A percentile compares a stretch with the other conserved stretches of the same genome.
Conservation (phyloP, 176 grass and related monocot species). For the Bothriochloa decipiens region DNA sequence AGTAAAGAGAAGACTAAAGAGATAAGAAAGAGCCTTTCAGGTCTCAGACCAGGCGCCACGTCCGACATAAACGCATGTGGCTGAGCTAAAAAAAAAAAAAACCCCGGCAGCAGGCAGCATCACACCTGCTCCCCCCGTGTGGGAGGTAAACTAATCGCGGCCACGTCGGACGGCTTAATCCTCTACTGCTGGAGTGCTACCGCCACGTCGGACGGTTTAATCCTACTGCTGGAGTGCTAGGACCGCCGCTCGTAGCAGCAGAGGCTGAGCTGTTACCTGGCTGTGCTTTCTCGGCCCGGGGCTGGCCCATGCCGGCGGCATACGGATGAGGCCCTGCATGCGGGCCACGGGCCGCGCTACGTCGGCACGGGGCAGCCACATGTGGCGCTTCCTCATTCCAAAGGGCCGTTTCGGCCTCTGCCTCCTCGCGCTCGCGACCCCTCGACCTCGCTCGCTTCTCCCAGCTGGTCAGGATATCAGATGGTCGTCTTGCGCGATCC, state of each 20-base stretch:
- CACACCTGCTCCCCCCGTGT: background rate
- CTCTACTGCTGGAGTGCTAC: background rate
- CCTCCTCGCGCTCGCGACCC: background rate
- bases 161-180: conserved; percentile 45
- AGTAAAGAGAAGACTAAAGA: background rate
- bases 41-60: conserved; percentile 13
- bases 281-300: conserved; percentile 1
- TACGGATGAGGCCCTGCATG: background rate
- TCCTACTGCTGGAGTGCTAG: conserved; percentile 2
- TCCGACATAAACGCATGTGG: conserved; percentile 18
- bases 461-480: too few relatives aligned
- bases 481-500: background rate
- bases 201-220: conserved; percentile 42
- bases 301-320: background rate
- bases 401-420: conserved; percentile 40
- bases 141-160: conserved; percentile 28
- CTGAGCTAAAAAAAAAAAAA: too few relatives aligned
- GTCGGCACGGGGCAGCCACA: conserved; percentile 28
- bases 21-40: background rate
- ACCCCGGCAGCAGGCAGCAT: background rate
- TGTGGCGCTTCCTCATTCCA: conserved; percentile 59
- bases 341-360: conserved; percentile 32
- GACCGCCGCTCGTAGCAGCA: background rate
- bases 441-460: background rate
- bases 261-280: conserved; percentile 42